phyloP scores from a whole-genome alignment of 345 rosid species.

The Atalantia buxifolia region DNA sequence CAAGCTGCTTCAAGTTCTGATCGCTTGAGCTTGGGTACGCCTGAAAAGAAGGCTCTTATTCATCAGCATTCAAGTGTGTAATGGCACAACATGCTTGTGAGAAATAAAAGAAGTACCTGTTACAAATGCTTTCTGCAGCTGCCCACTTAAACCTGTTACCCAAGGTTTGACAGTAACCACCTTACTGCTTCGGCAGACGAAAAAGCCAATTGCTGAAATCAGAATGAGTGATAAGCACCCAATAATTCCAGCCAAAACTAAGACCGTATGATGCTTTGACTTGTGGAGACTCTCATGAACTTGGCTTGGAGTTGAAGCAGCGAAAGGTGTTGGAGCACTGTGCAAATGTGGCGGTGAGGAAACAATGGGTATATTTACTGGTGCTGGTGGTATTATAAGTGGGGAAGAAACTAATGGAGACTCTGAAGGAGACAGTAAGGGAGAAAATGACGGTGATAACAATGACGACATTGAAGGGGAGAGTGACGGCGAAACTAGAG shows the following conservation, averaged over 20 bases:
- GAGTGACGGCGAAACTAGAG: slow-evolving; percentile 20
- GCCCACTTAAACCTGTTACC: slow-evolving; percentile 88
- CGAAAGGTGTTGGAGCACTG: slow-evolving; percentile 15
- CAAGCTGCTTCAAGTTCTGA: slow-evolving; percentile 89
- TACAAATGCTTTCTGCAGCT: slow-evolving; percentile 75
- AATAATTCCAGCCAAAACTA: slow-evolving; percentile 31
- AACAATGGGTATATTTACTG: slow-evolving; percentile 14
- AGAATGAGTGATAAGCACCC: slow-evolving; percentile 46
- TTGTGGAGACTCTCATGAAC: slow-evolving; percentile 13
- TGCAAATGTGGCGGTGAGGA: slow-evolving; percentile 21
- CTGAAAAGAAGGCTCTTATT: slow-evolving; percentile 36
- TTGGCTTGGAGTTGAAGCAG: slow-evolving; percentile 33
- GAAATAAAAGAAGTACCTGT: slow-evolving; percentile 44
- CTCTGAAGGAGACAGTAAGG: slow-evolving; percentile 30
- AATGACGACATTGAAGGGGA: slow-evolving; percentile 12
- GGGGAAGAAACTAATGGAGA: slow-evolving; percentile 32
- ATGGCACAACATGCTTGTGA: neutral
- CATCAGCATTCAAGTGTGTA: neutral
- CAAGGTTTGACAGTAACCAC: slow-evolving; percentile 82
- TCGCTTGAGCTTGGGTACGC: slow-evolving; percentile 75
- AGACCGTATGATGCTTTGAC: slow-evolving; percentile 25
- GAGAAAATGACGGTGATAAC: slow-evolving; percentile 29
- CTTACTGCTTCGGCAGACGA: slow-evolving; percentile 50
- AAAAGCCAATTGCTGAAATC: slow-evolving; percentile 31
- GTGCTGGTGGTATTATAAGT: slow-evolving; percentile 26